Evolutionary conservation across 768 basidiomycete species (phyloP).

Genomic region (Tulasnella calospora): DNA sequence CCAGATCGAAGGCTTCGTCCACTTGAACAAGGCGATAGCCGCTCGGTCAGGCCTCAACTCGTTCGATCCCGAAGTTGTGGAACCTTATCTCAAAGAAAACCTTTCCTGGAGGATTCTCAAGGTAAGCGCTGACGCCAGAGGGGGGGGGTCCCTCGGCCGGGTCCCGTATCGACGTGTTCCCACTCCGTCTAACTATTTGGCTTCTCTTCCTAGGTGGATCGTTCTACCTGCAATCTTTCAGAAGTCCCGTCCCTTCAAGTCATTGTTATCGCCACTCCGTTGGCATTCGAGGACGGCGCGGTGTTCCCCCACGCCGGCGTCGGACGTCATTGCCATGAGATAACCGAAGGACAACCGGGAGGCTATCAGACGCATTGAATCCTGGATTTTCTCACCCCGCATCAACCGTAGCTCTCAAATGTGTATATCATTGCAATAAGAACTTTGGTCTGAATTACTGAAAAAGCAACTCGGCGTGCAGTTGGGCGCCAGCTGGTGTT

Average conservation of each 20-base stretch:
- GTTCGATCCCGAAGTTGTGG: slow-evolving; percentile 13
- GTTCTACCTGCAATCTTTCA: neutral
- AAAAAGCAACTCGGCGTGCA: neutral
- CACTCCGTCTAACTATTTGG: neutral
- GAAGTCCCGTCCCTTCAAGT: neutral
- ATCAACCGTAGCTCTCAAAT: neutral
- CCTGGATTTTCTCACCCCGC: neutral
- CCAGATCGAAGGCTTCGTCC: neutral
- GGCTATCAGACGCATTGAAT: neutral
- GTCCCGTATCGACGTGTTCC: neutral
- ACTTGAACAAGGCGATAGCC: neutral
- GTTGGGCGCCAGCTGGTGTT: neutral
- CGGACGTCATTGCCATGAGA: neutral
- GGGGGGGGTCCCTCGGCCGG: neutral
- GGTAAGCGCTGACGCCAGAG: neutral
- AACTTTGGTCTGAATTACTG: neutral
- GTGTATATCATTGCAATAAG: neutral
- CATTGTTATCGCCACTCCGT: neutral
- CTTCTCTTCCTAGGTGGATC: slow-evolving; percentile 9
- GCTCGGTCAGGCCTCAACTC: neutral
- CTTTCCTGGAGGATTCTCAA: slow-evolving; percentile 14
- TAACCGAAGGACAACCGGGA: neutral
- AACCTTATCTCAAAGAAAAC: slow-evolving; percentile 4
- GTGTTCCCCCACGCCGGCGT: neutral
- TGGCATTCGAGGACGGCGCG: neutral